These are phyloP conservation scores for Phyllosticta capitalensis DNA, from an alignment of 2,329 filamentous ascomycete genomes.

Conservation along the genomic window DNA sequence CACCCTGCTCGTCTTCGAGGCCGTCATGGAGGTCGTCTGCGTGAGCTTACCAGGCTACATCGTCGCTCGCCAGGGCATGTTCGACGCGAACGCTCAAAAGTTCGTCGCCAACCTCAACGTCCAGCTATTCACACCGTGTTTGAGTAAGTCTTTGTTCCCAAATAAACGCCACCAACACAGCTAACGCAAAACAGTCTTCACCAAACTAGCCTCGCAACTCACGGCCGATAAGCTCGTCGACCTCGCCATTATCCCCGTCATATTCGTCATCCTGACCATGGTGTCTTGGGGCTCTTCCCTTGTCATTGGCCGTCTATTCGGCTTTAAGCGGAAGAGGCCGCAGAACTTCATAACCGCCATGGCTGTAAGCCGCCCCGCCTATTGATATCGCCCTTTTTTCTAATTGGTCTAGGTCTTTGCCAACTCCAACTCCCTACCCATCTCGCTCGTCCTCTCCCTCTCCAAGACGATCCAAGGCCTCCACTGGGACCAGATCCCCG, in stretches of 20 bases:
- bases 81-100: conserved; percentile 92
- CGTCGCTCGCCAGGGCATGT: conserved; percentile 79
- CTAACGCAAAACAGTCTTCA: conserved; percentile 59
- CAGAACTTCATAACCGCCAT: conserved; percentile 95
- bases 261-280: conserved; percentile 79
- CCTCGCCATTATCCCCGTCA: conserved; percentile 86
- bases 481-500: conserved; percentile 84
- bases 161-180: neutral
- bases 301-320: conserved; percentile 61
- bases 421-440: conserved; percentile 95
- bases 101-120: conserved; percentile 95
- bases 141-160: conserved; percentile 53
- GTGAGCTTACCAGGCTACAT: conserved; percentile 92
- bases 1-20: conserved; percentile 80
- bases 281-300: conserved; percentile 75
- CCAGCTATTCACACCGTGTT: conserved; percentile 89
- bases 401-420: conserved; percentile 61
- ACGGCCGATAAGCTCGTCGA: conserved; percentile 84
- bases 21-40: conserved; percentile 89
- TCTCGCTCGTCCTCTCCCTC: conserved; percentile 87
- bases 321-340: conserved; percentile 67
- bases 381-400: conserved; percentile 9
- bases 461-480: conserved; percentile 86
- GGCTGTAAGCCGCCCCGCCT: conserved; percentile 49
- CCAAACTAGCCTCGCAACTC: conserved; percentile 88